A percentile compares a stretch with the other conserved stretches of the same genome.
Evolutionary conservation across 2,329 filamentous ascomycete species (phyloP).

Genomic region (Thielaviopsis musarum): DNA sequence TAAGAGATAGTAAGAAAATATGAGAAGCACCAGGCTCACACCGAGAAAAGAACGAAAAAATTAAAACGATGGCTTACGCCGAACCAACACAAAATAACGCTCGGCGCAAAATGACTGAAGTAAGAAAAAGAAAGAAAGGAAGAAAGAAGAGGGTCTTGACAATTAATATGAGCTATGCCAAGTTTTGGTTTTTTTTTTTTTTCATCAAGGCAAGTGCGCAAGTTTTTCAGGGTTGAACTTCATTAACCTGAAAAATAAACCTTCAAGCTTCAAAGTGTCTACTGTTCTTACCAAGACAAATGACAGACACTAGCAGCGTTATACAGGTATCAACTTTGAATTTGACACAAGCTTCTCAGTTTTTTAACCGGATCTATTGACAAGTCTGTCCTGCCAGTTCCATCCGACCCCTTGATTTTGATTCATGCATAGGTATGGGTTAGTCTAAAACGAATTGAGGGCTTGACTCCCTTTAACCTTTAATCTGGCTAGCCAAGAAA

Average conservation of each 20-base stretch:
- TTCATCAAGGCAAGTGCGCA: too few species aligned
- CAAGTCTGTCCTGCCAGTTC: neutral
- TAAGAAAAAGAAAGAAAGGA: neutral
- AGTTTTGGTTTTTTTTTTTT: neutral
- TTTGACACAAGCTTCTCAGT: too few species aligned
- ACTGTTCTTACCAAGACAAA: too few species aligned
- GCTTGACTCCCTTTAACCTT: neutral
- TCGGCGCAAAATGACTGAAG: neutral
- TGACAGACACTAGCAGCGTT: too few species aligned
- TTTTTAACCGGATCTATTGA: too few species aligned
- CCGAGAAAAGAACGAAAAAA: slow-evolving; percentile 1
- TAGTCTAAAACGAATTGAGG: neutral
- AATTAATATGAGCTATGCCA: neutral
- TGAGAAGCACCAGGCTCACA: neutral
- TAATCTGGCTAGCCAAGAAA: neutral
- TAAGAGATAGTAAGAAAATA: neutral
- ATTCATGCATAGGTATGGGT: neutral
- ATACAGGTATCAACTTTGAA: too few species aligned
- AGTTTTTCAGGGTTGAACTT: too few species aligned
- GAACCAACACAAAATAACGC: neutral
- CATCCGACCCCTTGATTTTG: neutral
- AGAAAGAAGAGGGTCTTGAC: neutral
- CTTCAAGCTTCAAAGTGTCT: too few species aligned
- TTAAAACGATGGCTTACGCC: neutral
- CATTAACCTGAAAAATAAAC: too few species aligned